phyloP scores from a whole-genome alignment of 352 stramenopile species.

The Saprolegnia diclina region DNA sequence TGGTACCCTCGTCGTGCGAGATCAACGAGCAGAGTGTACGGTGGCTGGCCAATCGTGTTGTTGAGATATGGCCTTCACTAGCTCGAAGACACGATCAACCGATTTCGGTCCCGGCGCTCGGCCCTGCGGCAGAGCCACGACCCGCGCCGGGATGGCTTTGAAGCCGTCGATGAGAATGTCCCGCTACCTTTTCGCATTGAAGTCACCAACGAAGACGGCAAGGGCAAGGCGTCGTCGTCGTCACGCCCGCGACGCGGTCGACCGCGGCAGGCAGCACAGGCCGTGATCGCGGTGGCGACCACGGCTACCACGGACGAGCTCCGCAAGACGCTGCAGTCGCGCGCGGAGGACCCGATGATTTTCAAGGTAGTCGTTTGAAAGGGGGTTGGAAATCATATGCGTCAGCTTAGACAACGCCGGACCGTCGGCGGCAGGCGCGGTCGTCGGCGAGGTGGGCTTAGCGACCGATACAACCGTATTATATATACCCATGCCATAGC shows the following conservation, averaged over 20 bases:
- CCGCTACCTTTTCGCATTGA: conserved; percentile 75
- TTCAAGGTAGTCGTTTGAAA: conserved; percentile 3
- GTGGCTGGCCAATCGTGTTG: too few species aligned
- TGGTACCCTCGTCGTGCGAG: conserved; percentile 1
- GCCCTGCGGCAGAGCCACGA: conserved; percentile 38
- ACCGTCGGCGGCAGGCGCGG: not conserved
- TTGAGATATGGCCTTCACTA: not conserved
- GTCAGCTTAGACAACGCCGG: conserved; percentile 1
- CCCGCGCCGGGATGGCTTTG: conserved; percentile 70
- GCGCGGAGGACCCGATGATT: conserved; percentile 22
- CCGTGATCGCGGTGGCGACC: not conserved
- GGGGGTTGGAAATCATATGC: too few species aligned
- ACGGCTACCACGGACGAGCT: conserved; percentile 18
- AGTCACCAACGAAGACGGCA: conserved; percentile 45
- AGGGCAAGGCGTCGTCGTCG: not conserved
- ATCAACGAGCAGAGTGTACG: conserved; percentile 28
- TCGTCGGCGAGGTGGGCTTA: not conserved
- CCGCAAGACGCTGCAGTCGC: conserved; percentile 17
- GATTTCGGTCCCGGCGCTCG: conserved; percentile 21
- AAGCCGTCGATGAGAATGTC: conserved; percentile 71
- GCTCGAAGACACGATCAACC: conserved; percentile 27
- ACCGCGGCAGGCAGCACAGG: not conserved
- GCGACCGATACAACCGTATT: not conserved
- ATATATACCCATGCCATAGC: not conserved
- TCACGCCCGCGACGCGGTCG: not conserved